phyloP scores from a whole-genome alignment of 2,329 filamentous ascomycete genomes.

The Ascosphaera apis region DNA sequence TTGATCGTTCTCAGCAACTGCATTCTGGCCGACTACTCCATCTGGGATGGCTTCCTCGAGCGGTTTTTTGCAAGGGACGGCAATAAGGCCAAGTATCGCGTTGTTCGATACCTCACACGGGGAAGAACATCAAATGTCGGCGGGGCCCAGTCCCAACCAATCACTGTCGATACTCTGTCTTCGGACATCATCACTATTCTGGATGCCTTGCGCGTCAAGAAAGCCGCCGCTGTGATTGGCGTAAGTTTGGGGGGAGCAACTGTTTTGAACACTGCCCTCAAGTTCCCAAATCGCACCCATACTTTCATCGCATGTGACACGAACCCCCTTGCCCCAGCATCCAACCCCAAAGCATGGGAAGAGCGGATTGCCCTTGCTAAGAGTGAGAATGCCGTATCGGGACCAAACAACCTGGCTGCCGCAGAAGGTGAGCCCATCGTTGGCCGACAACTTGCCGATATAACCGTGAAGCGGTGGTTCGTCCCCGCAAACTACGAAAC shows the following conservation, averaged over 20 bases:
- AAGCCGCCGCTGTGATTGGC: conserved; percentile 45
- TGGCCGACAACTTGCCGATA: conserved; percentile 36
- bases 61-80: conserved; percentile 31
- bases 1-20: conserved; percentile 59
- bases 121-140: conserved; percentile 31
- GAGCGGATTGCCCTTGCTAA: conserved; percentile 50
- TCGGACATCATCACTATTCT: conserved; percentile 38
- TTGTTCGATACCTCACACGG: conserved; percentile 57
- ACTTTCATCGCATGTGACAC: conserved; percentile 58
- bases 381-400: conserved; percentile 24
- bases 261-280: conserved; percentile 46
- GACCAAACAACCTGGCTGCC: too few relatives aligned
- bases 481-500: conserved; percentile 33
- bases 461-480: conserved; percentile 61
- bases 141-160: conserved; percentile 17
- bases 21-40: conserved; percentile 51
- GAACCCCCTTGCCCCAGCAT: conserved; percentile 45
- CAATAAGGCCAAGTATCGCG: conserved; percentile 38
- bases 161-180: conserved; percentile 18
- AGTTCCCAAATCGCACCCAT: conserved; percentile 33
- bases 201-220: conserved; percentile 42
- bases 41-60: conserved; percentile 56
- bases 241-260: conserved; percentile 68
- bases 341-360: conserved; percentile 59
- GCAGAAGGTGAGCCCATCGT: conserved; percentile 35